Percentiles rank a stretch among this genome's conserved stretches.
phyloP scores from a whole-genome alignment of 2,329 filamentous ascomycete species.

The Diaporthe sp. region DNA sequence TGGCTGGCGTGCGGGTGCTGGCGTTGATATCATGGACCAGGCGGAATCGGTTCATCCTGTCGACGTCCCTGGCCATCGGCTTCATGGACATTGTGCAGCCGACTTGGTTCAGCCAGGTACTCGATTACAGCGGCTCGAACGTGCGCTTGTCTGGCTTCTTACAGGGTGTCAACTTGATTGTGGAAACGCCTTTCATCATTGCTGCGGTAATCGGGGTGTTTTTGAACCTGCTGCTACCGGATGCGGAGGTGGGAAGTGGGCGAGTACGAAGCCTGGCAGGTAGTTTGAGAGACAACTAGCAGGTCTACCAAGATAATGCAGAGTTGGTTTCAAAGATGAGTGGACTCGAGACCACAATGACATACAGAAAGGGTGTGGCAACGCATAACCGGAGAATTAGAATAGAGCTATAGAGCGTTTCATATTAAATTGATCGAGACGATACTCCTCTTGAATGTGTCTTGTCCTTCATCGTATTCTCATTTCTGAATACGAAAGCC shows the following conservation, averaged over 20 bases:
- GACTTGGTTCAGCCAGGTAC: slow-evolving; percentile 54
- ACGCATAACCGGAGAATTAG: not conserved
- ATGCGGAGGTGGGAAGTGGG: slow-evolving; percentile 26
- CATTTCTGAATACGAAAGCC: not conserved
- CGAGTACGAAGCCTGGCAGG: slow-evolving; percentile 18
- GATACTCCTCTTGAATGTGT: fast-evolving
- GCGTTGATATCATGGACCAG: slow-evolving; percentile 73
- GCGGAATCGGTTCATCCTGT: slow-evolving; percentile 77
- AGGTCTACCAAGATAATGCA: not conserved
- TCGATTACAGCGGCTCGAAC: slow-evolving; percentile 54
- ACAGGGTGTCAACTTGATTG: slow-evolving; percentile 56
- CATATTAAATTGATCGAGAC: too few species aligned
- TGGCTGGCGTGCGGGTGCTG: slow-evolving; percentile 77
- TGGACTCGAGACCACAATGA: not conserved
- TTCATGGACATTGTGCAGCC: slow-evolving; percentile 62
- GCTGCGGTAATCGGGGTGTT: slow-evolving; percentile 59
- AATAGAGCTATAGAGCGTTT: not conserved
- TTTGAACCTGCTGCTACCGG: slow-evolving; percentile 57
- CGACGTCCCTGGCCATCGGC: slow-evolving; percentile 70
- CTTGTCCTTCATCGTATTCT: too few species aligned
- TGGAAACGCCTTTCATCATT: slow-evolving; percentile 58
- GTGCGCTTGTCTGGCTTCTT: slow-evolving; percentile 55
- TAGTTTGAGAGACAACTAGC: slow-evolving; percentile 5
- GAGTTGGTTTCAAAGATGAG: too few species aligned
- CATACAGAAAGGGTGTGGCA: not conserved